Base-by-base conservation (phyloP, 805 yeast species). In the Candida koratica region DNA sequence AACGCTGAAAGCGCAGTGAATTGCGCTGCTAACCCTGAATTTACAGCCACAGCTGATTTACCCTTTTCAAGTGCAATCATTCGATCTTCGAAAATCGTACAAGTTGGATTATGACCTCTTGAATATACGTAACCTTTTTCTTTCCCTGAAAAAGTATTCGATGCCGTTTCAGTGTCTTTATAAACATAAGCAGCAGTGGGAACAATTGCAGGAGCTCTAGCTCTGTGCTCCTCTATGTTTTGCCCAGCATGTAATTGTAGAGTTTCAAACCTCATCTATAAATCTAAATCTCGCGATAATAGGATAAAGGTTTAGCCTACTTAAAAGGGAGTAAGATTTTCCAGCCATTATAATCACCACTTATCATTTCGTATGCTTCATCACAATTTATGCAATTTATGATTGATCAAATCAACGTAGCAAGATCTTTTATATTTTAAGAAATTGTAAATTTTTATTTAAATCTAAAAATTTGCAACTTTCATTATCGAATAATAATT, bases 21-120 rank as follows among this genome's bases (percentile, higher is more conserved):
- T 61, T 88, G 96, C 15, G 97, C 96, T 36, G 96, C 90, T 66
- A 89, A 96, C 42, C 97, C 97, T 10, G 96, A 87, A 13, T 94
- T 62, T 16, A 84, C 83, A 5, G 95, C 94, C 36, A 90, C 63
- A 3, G 95, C 97, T 38, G 84, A 95, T 32, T 79, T 81, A 53
- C 97, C 97, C 39, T 83, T 81, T 65, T 90, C 97, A 42, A 90
- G 73, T 34, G 93, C 93, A 36, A 96, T 90, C 41, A 90, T 73
- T 65, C 97, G 77, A 58, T 84, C 77, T 64, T 90, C 97, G 44
- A 90, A 83, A 19, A 85, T 93, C 51, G 85, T 95, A 40, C 73
- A 80, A 39, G 97, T 90, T 44, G 97, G 97, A 69, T 90, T 90
- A 77, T 77, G 81, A 48, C 90, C 71, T 58, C 97, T 77, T 6